Evolutionary conservation across 805 yeast species (phyloP), one percentile per base, ranked within the genome.

Genomic region (Candida glaebosa): DNA sequence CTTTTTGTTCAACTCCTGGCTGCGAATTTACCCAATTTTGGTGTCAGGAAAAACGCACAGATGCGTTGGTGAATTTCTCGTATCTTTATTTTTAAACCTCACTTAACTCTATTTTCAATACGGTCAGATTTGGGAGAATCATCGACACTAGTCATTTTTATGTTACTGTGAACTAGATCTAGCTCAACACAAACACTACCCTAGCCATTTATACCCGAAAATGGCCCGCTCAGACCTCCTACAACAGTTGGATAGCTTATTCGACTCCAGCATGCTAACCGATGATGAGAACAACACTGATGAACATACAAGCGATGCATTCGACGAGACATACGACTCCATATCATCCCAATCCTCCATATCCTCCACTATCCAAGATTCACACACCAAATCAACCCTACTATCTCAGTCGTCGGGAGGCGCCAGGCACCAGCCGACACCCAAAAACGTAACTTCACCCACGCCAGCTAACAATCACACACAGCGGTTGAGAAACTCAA

Each of bases 241-340:
- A 22, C 26, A 22, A 22, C 26, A 22, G 26, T 22, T 22, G 26
- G 26, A 22, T 22, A 22, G 26, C 26, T 7, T 22, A 22, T 22
- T 6, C 16, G 31, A 10, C 12, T 16, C 16, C 12, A 5, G 16
- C 16, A 28, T 28, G 38, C 6, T 35, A 8, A 35, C 31, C 15
- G 38, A 35, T 35, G 38, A 35, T 35, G 38, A 24, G 18, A 20
- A 24, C 17, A 24, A 5, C 5, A 35, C 28, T 24, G 38, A 22
- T 22, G 12, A n/a, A 6, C 28, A 35, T 14, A 35, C 17, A 12
- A 8, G 6, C 10, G 37, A 19, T 34, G 25, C n/a, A 10, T 28
- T 28, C 14, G 31, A 28, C 16, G 16, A 28, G 6, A 28, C 31
- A 18, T 34, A 8, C 20, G 30, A 14, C n/a, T 24, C 38, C n/a